Conservation (phyloP, 208 protist genomes). For the Blechomonas ayalai region DNA sequence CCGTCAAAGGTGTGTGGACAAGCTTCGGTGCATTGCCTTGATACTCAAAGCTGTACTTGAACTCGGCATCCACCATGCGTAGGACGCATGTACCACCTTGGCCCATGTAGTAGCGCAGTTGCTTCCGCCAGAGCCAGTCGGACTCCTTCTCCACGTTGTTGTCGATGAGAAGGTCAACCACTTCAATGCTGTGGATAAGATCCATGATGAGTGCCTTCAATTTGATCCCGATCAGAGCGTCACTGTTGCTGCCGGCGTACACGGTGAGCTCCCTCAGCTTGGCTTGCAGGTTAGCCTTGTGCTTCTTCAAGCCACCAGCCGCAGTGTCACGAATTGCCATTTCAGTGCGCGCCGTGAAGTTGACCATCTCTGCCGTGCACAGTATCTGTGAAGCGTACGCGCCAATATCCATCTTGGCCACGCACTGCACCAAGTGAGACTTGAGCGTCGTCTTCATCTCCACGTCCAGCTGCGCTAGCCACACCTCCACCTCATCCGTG, state of each 20-base stretch:
- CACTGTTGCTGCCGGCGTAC: constrained; percentile 77
- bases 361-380: constrained; percentile 90
- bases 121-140: constrained; percentile 96
- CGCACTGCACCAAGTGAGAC: constrained; percentile 69
- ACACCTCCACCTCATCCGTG: constrained; percentile 93
- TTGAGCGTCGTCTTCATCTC: constrained; percentile 92
- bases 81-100: constrained; percentile 65
- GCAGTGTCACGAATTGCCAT: constrained; percentile 73
- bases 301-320: constrained; percentile 66
- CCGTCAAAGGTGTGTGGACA: constrained; percentile 97
- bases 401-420: constrained; percentile 82
- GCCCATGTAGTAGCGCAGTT: constrained; percentile 94
- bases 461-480: constrained; percentile 89
- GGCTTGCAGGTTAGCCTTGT: constrained; percentile 64
- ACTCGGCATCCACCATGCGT: constrained; percentile 93
- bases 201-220: constrained; percentile 97
- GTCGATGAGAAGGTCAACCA: constrained; percentile 87
- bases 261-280: constrained; percentile 77
- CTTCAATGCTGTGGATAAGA: constrained; percentile 97
- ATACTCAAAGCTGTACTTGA: constrained; percentile 98
- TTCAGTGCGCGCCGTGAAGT: constrained; percentile 90
- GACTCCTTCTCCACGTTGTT: constrained; percentile 68
- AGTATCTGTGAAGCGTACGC: constrained; percentile 94
- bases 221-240: constrained; percentile 90
- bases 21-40: constrained; percentile 97